Conservation (phyloP, 139 green algal genomes). For the Protoeuglena noctilucae region DNA sequence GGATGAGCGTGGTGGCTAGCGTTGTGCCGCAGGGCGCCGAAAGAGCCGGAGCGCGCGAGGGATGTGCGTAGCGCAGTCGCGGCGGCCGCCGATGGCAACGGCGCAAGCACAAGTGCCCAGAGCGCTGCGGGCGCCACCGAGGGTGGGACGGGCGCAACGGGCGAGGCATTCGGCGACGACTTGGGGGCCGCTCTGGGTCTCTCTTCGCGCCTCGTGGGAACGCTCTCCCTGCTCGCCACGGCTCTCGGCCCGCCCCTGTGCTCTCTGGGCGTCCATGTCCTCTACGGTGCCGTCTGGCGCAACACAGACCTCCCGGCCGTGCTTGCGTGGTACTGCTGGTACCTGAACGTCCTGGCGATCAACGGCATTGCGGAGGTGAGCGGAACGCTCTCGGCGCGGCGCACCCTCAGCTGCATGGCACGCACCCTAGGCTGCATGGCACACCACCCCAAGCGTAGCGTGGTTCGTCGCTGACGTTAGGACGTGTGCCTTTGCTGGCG, state of each 20-base stretch:
- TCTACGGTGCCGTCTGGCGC: conserved; percentile 64
- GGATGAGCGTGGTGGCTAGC: too few relatives aligned
- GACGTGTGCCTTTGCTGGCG: too few relatives aligned
- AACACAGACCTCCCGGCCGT: background rate
- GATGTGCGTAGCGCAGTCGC: background rate
- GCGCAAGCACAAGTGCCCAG: too few relatives aligned
- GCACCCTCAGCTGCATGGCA: too few relatives aligned
- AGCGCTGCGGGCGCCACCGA: too few relatives aligned
- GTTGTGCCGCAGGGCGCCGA: too few relatives aligned
- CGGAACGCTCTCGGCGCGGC: conserved; percentile 44
- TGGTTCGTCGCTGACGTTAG: too few relatives aligned
- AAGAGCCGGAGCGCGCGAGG: too few relatives aligned
- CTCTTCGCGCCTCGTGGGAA: conserved; percentile 18
- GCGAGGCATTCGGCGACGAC: background rate
- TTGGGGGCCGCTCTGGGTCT: background rate
- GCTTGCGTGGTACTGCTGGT: background rate
- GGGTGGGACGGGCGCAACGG: background rate
- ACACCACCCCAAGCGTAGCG: too few relatives aligned
- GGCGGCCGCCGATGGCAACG: too few relatives aligned
- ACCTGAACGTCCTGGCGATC: background rate
- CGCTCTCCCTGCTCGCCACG: conserved; percentile 39
- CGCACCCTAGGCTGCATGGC: too few relatives aligned
- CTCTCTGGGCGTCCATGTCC: conserved; percentile 37
- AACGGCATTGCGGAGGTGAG: background rate
- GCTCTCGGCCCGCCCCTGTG: conserved; percentile 62